A percentile compares a stretch with the other conserved stretches of the same genome.
These are phyloP conservation scores for barley (Hordeum vulgare) DNA, from an alignment of 176 grass and related monocot genomes.

Conservation along the genomic window DNA sequence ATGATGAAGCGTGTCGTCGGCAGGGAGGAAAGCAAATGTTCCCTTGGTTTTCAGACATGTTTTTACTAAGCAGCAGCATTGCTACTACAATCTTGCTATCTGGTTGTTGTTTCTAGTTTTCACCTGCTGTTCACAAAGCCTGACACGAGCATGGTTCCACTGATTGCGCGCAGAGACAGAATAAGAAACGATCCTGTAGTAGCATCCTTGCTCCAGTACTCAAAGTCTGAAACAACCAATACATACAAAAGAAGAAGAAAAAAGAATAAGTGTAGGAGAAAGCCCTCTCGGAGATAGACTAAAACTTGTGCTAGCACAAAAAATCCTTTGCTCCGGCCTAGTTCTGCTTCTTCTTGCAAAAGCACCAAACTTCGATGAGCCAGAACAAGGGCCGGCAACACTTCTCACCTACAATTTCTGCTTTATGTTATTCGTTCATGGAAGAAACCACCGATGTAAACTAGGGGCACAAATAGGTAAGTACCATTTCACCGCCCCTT, in stretches of 20 bases:
- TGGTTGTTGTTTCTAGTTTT: not conserved
- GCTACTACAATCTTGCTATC: not conserved
- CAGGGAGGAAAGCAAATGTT: no score
- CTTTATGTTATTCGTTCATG: not conserved
- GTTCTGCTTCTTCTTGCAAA: conserved; percentile 10
- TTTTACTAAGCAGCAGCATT: not conserved
- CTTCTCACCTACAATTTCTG: not conserved
- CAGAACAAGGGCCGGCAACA: not conserved
- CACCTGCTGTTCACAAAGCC: not conserved
- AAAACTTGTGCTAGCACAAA: conserved; percentile 24
- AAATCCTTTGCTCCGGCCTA: conserved; percentile 3
- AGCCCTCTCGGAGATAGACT: conserved; percentile 21
- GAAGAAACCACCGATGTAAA: not conserved
- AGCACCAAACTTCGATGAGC: conserved; percentile 21
- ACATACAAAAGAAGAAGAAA: conserved; percentile 6
- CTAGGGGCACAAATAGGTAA: not conserved
- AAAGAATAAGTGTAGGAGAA: not conserved
- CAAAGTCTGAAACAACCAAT: conserved; percentile 1
- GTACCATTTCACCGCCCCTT: conserved; percentile 14
- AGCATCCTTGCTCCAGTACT: conserved; percentile 25
- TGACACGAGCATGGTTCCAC: no score
- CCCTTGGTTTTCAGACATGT: no score
- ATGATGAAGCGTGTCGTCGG: no score
- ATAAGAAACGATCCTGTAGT: conserved; percentile 12
- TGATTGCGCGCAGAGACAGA: conserved; percentile 15